Evolutionary conservation across 2,329 filamentous ascomycete species (phyloP).

Genomic region (Pseudocercospora musae): DNA sequence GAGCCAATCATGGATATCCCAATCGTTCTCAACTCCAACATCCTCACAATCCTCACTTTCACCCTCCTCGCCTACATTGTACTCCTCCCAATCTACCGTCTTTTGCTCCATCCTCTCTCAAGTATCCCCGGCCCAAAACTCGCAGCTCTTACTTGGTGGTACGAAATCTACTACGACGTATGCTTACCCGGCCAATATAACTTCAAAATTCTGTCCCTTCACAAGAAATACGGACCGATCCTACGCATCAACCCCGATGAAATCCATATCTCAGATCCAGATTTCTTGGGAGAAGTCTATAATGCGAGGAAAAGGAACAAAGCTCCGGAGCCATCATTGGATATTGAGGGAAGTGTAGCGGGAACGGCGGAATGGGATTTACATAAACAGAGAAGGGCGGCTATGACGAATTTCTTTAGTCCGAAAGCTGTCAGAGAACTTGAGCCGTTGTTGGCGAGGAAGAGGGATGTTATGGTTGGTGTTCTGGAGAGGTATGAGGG

Average conservation of each 20-base stretch:
- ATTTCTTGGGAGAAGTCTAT: slow-evolving; percentile 9
- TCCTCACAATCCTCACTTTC: background rate
- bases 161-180: slow-evolving; percentile 20
- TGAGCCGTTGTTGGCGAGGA: slow-evolving; percentile 5
- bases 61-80: slow-evolving; percentile 2
- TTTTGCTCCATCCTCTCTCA: slow-evolving; percentile 35
- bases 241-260: slow-evolving; percentile 12
- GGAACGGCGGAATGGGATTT: slow-evolving; percentile 10
- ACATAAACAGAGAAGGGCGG: slow-evolving; percentile 6
- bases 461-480: slow-evolving; percentile 4
- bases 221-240: slow-evolving; percentile 9
- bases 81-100: slow-evolving; percentile 21
- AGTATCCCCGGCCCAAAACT: slow-evolving; percentile 36
- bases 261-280: slow-evolving; percentile 13
- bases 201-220: slow-evolving; percentile 10
- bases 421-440: slow-evolving; percentile 10
- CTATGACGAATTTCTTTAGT: slow-evolving; percentile 12
- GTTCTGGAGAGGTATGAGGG: background rate
- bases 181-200: slow-evolving; percentile 12
- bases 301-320: slow-evolving; percentile 7
- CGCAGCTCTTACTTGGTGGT: slow-evolving; percentile 33
- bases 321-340: slow-evolving; percentile 5
- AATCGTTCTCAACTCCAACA: slow-evolving; percentile 1
- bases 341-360: slow-evolving; percentile 4
- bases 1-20: background rate